Evolutionary conservation across 1,139 yeast genomes (phyloP), one percentile per base, ranked within the genome.

Genomic region (Ogataea hybrid): DNA sequence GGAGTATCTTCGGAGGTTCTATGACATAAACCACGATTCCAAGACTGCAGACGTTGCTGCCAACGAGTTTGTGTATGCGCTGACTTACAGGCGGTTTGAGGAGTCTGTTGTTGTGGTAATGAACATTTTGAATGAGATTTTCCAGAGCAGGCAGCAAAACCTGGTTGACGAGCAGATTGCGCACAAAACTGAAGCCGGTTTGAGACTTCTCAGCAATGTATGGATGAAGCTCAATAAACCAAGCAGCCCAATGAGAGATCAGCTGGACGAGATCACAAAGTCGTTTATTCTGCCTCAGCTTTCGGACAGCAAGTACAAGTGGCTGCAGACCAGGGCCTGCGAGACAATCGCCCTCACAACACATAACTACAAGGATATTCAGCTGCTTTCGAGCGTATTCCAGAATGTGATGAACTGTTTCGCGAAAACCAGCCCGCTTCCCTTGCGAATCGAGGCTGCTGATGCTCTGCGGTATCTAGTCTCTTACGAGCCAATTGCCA

Each of bases 31-130:
- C 56, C 80, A 85, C 51, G 95, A 86, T 50, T 73, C 78, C 28
- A 75, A 78, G 36, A 82, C 92, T 10, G 79, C 95, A 0, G 96
- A 87, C 56, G 79, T 79, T 32, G 96, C 96, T 0, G 83, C 96
- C 2, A 77, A 84, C 39, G 84, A 83, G 61, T 86, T 88, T 52
- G 65, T 90, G 37, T 78, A 76, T 58, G 65, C 69, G 57, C 71
- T 66, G 54, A 63, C 69, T 49, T 28, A 23, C 23, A 33, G 71
- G 41, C 72, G 78, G 56, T 75, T 77, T 51, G 70, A 71, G 30
- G 68, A 70, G 39, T 63, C 80, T 16, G 54, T 64, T 18, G 58
- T 65, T 36, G 61, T 67, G 18, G 52, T 81, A 11, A 63, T 81
- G 45, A 61, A 66, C 17, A 63, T 79, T 32, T 61, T 81, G 30